Evolutionary conservation across 2,329 filamentous ascomycete species (phyloP).

Genomic region (Phoma herbarum): DNA sequence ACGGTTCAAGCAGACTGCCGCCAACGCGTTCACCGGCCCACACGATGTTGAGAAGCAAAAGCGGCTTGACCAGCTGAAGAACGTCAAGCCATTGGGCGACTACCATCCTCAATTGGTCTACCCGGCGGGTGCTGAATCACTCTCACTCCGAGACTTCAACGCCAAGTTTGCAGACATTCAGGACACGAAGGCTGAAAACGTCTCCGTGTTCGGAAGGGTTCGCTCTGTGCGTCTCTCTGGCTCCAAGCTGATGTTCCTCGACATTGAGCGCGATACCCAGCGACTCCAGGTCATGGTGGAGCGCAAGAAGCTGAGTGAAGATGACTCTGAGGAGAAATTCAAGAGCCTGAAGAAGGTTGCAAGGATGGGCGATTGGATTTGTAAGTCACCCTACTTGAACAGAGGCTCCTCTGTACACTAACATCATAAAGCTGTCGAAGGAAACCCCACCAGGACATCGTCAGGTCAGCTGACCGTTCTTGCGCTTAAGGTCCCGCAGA

Average conservation of each 20-base stretch:
- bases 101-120: constrained; percentile 63
- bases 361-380: constrained; percentile 83
- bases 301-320: constrained; percentile 60
- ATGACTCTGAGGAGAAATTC: constrained; percentile 57
- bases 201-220: constrained; percentile 67
- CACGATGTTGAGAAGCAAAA: constrained; percentile 59
- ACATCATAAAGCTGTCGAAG: constrained; percentile 66
- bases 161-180: constrained; percentile 40
- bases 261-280: constrained; percentile 76
- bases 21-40: constrained; percentile 39
- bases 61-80: constrained; percentile 64
- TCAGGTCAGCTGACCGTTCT: constrained; percentile 80
- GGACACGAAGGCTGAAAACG: constrained; percentile 38
- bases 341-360: constrained; percentile 71
- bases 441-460: constrained; percentile 72
- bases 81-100: constrained; percentile 58
- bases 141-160: constrained; percentile 43
- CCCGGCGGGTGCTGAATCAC: constrained; percentile 25
- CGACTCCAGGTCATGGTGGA: constrained; percentile 81
- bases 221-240: constrained; percentile 74
- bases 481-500: constrained; percentile 71
- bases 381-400: constrained; percentile 60
- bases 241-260: constrained; percentile 83
- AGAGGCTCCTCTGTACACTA: constrained; percentile 17
- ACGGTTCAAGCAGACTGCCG: constrained; percentile 36